Evolutionary conservation across 371 early-diverging fungal species (phyloP), one percentile per base, ranked within the genome.

Genomic region (Paraphysoderma sedebokerense): DNA sequence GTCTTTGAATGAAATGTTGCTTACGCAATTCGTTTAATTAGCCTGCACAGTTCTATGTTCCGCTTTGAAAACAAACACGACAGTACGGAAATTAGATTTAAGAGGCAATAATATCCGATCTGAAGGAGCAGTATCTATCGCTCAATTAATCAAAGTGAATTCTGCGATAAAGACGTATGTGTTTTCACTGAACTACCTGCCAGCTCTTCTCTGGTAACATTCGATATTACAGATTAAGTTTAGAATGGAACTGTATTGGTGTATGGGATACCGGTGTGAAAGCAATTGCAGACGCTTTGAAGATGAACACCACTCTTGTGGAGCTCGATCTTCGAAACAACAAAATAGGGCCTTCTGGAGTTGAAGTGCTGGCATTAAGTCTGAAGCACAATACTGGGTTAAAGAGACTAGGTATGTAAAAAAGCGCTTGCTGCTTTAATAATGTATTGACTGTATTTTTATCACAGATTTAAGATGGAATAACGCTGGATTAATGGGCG

Each of bases 201-300:
- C 29, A 30, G 8, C 5, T 5, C 3, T 27, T 48, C 26, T 46
- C 1, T 19, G 1, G 12, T 8, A 17, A n/a, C 6, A 0, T 13
- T n/a, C n/a, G n/a, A n/a, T n/a, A n/a, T n/a, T n/a, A n/a, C 13
- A 52, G 41, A 17, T 51, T 72, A 27, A 27, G 54, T 4, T 51
- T 72, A 15, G 73, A 72, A 48, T 72, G 73, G 73, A 72, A 72
- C 51, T 65, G 66, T 50, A 50, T 72, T 22, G 73, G 73, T 1
- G 60, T 72, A 29, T 72, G 73, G 70, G 67, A 72, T 35, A 42
- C 54, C 9, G 70, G 66, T 12, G 46, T 68, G 11, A 50, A 51
- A 28, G 59, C 63, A 1, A 26, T 72, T 3, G 64, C 61, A 8
- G 73, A 72, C 46, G 68, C 65, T 12, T 49, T 72, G 0, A 38